Base-by-base conservation (phyloP, 228 moss, liverwort and hornwort genomes). In the Sphagnum magellanicum region DNA sequence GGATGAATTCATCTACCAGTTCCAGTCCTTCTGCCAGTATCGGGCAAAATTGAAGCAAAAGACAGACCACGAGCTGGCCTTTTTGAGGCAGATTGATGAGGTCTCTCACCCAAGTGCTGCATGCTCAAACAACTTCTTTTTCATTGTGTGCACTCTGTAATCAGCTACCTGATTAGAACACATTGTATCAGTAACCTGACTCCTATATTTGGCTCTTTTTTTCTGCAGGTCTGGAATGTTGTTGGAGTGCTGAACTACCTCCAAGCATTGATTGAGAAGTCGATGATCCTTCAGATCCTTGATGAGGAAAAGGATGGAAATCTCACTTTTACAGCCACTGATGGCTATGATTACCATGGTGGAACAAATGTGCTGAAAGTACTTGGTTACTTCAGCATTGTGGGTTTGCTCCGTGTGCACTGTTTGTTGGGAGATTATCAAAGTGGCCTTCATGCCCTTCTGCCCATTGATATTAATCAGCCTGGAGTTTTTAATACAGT, bases 1-100 rank as follows among this genome's bases (percentile, higher is more conserved):
- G 63, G 97, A 98, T 74, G 97, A 98, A 87, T 98, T 93, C 68
- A 93, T 98, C 61, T 98, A 98, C 76, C 97, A 98, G 82, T 98
- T 98, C 69, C 97, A 98, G 80, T 98, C 97, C 16, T 98, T 98
- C 60, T 98, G 97, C 68, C 97, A 98, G 80, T 98, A 93, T 73
- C 90, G 97, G 52, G 93, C 97, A 52, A 98, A 98, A 81, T 84
- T 98, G 63, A 98, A 98, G 89, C 77, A 88, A 70, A 98, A 93
- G 80, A 85, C 87, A 1, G 97, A 98, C 74, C 93, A 91, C 17
- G 97, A 98, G 80, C 87, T 98, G 9, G 83, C 80, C 51, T 79
- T 93, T 17, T 72, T 98, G 75, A 84, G 97, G 4, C 93, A 98
- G 83, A 91, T 90, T 68, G 93, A 93, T 61, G 97, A 98, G 93